Evolutionary conservation across 495 filamentous ascomycete genomes (phyloP), one percentile per base, ranked within the genome.

Genomic region (Echria macrotheca): DNA sequence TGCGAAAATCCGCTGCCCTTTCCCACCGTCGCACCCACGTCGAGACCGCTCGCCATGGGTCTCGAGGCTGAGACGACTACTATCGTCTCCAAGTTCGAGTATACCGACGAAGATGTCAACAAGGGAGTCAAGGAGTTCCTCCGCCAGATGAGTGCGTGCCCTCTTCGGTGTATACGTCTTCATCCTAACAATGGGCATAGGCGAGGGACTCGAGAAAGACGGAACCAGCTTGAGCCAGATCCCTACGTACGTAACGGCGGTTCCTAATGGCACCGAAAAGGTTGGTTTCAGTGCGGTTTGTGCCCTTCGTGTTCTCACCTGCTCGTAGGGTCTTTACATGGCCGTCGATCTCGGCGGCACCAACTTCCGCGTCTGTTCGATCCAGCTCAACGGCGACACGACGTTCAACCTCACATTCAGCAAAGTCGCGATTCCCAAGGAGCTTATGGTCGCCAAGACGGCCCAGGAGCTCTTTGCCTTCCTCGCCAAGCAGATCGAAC

Each of bases 261-360:
- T 97, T 3, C 94, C 93, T 54, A 95, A 97, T 80, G 93, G 93
- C 53, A 96, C 91, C 2, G 93, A 98, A 62, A 95, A 96, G 83
- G 83, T 85, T 59, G 17, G 60, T 38, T 12, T 5, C n/a, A n/a
- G n/a, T n/a, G n/a, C n/a, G n/a, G n/a, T n/a, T n/a, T n/a, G n/a
- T n/a, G n/a, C n/a, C n/a, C n/a, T n/a, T n/a, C n/a, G n/a, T n/a
- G n/a, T n/a, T 47, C 44, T 25, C 5, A 46, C 26, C 11, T 14
- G 29, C 19, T 37, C 14, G 8, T 44, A 95, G 90, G 93, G 93
- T 21, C 72, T 96, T 14, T 97, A 95, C 66, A 80, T 98, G 67
- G 93, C 94, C 17, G 93, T 98, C 35, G 93, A 98, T 57, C 79
- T 98, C 14, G 93, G 93, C 41, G 93, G 93, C 56, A 98, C 93